Conservation (phyloP, 345 rosid genomes). For the Fremontodendron californicum region DNA sequence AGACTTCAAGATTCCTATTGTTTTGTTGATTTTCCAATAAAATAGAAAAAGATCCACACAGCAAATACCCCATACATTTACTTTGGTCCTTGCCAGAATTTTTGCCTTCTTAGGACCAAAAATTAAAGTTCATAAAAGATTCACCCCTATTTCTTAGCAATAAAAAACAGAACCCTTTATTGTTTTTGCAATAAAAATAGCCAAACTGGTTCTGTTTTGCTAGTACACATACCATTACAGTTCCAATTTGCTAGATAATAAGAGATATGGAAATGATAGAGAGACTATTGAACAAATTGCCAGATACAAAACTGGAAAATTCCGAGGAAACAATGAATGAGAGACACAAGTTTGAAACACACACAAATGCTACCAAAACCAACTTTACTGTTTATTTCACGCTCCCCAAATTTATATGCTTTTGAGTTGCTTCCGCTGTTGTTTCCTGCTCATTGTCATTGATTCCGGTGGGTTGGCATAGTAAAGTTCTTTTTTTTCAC, state of each 20-base stretch:
- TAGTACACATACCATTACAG: neutral
- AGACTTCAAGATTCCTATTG: constrained; percentile 3
- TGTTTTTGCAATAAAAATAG: neutral
- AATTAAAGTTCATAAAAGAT: neutral
- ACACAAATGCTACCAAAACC: neutral
- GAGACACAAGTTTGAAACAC: neutral
- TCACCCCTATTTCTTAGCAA: neutral
- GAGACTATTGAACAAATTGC: neutral
- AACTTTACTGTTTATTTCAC: neutral
- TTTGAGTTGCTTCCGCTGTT: neutral
- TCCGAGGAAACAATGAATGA: neutral
- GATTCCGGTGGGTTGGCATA: neutral
- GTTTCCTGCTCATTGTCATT: neutral
- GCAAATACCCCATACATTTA: neutral
- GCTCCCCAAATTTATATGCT: neutral
- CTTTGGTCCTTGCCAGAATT: neutral
- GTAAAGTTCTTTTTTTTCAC: neutral
- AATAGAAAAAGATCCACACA: neutral
- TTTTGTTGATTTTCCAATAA: neutral
- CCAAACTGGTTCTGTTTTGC: neutral
- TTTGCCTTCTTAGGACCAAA: neutral
- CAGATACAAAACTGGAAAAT: neutral
- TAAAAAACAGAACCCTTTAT: neutral
- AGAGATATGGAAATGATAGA: neutral
- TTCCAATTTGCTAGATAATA: neutral